Base-by-base conservation (phyloP, 2,329 filamentous ascomycete genomes). In the Diplodia scrobiculata region DNA sequence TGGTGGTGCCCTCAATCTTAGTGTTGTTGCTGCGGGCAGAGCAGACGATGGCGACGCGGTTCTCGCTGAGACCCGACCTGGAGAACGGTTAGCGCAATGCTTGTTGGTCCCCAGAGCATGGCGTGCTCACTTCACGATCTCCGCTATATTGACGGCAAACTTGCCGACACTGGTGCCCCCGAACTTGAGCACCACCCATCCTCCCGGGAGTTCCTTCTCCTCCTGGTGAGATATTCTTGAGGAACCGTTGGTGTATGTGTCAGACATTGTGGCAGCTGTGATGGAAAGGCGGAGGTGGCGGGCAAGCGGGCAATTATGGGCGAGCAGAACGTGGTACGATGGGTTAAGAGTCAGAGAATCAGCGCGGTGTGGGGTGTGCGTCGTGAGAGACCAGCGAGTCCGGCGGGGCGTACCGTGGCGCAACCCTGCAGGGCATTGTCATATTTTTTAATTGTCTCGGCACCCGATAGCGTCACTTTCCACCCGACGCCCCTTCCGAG, bases 101-200 rank as follows among this genome's bases (percentile, higher is more conserved):
- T 11, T 6, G 21, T 41, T 14, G 21, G 34, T 13, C 9, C 47
- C 11, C 38, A n/a, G 41, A 78, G 76, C 79, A 86, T 84, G 81
- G 34, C 21, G 13, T 29, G 73, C 76, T 73, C 73, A 82, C 80
- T 79, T 74, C 69, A 93, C 86, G 74, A 94, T 91, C 72, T 90
- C 78, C 67, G 80, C 81, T 73, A 84, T 83, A 69, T 80, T 79
- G 70, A 80, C 84, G 63, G 93, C 89, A 73, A 96, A 97, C 80
- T 98, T 98, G 72, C 94, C 95, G 62, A 98, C 91, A 75, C 91
- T 96, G 63, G 94, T 99, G 62, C 94, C 94, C 69, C 93, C 93
- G 78, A 96, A 97, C 79, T 97, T 97, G 78, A 97, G 92, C 60
- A 97, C 90, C 34, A 96, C 84, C 93, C 92, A 97, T 48, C 81